Evolutionary conservation across 208 protist species (phyloP), one percentile per base, ranked within the genome.

Genomic region (Wallacemonas sp.): DNA sequence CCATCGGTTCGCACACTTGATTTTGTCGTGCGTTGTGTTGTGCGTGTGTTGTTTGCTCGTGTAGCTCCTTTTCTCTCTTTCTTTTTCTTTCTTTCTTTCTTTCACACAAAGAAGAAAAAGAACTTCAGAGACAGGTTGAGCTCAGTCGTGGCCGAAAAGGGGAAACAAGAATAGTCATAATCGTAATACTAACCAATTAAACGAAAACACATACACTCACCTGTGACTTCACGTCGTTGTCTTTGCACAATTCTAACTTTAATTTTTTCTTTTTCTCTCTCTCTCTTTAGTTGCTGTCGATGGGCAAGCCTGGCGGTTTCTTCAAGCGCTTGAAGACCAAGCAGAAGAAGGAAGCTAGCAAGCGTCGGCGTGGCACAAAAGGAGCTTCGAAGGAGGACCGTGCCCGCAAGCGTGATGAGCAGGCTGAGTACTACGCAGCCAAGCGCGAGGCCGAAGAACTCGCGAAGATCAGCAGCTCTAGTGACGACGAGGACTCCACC

Each of bases 291-390:
- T 59, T 34, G 56, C 19, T 66, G 8, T 56, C 26, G 19, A 89
- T 92, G 85, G 85, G 85, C 5, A 89, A 88, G 39, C 79, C 85
- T 0, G 86, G 83, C 22, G 89, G 89, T 1, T 95, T 95, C 70
- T 95, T 95, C 65, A 90, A 90, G 68, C 63, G 74, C 47, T 73
- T 95, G 2, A 90, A 91, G 71, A 76, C 80, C 24, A 91, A 92
- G 71, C 79, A 95, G 67, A 80, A 82, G 54, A 74, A 74, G 24
- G 36, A 61, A 19, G 77, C 71, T 1, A 79, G 75, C 24, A 71
- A 73, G 38, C 67, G 58, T 1, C 68, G 82, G 34, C 85, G 89
- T 24, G 89, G 89, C 11, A 92, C 89, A 17, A 95, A 88, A 49
- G 89, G 89, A 6, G 85, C 86, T 30, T 88, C 79, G 24, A 90